Base-by-base conservation (phyloP, 228 moss, liverwort and hornwort genomes). In the Sphagnum magellanicum region DNA sequence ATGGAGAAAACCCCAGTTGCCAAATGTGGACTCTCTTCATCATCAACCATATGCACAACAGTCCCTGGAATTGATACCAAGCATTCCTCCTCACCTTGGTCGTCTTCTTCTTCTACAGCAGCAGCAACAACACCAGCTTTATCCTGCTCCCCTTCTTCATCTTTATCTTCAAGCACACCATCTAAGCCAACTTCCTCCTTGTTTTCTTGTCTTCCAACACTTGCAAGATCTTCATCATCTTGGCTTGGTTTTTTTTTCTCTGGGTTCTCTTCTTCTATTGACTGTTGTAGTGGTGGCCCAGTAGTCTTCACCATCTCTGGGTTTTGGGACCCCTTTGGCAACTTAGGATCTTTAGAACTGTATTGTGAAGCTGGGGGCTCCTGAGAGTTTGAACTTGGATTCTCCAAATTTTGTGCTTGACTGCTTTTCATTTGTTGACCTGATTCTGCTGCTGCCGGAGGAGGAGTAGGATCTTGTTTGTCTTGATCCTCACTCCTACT, bases 361-460 rank as follows among this genome's bases (percentile, higher is more conserved):
- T 16, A 48, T 50, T 65, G 16, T 4, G 65, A 11, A 17, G 57
- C 49, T 3, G 74, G 60, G 9, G 74, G 71, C 6, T 81, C 64
- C 3, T 77, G 83, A 61, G 73, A n/a, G 6, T 74, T 71, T 6
- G 74, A 67, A 4, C 79, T 68, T 61, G 75, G 68, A 59, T 74
- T 69, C 0, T 70, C 78, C 57, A 63, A 79, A 65, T 74, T 68
- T 5, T 84, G 66, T 4, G 84, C 70, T 0, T 79, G 74, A 70
- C 84, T 95, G 50, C 91, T 78, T 68, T 88, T 90, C 90, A 93
- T 74, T 80, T 81, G 81, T 90, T 79, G 90, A 90, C 32, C 97
- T 90, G 4, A 90, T 79, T 52, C 87, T 88, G 72, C 32, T 32
- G 32, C 32, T 32, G 32, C 32, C 32, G 32, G 32, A 32, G 90